Percentiles rank a stretch among this genome's conserved stretches.
phyloP scores from a whole-genome alignment of 768 basidiomycete genomes.

The Lactifluus volemus region DNA sequence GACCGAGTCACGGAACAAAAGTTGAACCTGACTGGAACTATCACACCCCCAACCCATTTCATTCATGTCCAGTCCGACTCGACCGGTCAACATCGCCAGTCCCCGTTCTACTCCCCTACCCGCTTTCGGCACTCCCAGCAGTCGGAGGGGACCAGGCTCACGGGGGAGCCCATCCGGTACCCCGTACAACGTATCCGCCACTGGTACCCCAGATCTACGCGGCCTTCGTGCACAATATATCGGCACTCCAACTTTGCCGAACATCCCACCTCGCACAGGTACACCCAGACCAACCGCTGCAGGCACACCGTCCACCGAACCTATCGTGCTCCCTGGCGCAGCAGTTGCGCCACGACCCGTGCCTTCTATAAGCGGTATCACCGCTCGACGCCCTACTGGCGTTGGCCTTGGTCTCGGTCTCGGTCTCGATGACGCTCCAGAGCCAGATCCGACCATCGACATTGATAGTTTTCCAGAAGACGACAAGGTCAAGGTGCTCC shows the following conservation, averaged over 20 bases:
- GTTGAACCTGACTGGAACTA: neutral
- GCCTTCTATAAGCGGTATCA: constrained; percentile 31
- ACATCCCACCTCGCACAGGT: constrained; percentile 44
- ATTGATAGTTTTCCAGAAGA: constrained; percentile 65
- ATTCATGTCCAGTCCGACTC: constrained; percentile 18
- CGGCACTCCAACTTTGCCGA: constrained; percentile 43
- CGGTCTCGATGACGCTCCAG: constrained; percentile 24
- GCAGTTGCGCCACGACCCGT: neutral
- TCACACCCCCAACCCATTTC: neutral
- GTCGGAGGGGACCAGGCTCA: constrained; percentile 2
- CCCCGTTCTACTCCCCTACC: constrained; percentile 6
- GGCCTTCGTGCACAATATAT: constrained; percentile 57
- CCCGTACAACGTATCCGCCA: constrained; percentile 34
- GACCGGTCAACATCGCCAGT: constrained; percentile 22
- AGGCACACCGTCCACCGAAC: constrained; percentile 10
- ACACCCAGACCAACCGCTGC: constrained; percentile 21
- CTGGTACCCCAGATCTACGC: constrained; percentile 63
- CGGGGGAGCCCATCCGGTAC: constrained; percentile 22
- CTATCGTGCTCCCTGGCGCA: constrained; percentile 12
- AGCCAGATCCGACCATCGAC: constrained; percentile 26
- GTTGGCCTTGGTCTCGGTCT: constrained; percentile 17
- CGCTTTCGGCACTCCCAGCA: constrained; percentile 14
- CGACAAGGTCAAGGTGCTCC: constrained; percentile 74
- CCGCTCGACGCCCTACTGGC: constrained; percentile 27
- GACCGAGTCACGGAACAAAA: neutral